Percentiles rank a stretch among this genome's conserved stretches.
phyloP scores from a whole-genome alignment of 805 yeast genomes.

The baker's yeast (Saccharomyces cerevisiae) region DNA sequence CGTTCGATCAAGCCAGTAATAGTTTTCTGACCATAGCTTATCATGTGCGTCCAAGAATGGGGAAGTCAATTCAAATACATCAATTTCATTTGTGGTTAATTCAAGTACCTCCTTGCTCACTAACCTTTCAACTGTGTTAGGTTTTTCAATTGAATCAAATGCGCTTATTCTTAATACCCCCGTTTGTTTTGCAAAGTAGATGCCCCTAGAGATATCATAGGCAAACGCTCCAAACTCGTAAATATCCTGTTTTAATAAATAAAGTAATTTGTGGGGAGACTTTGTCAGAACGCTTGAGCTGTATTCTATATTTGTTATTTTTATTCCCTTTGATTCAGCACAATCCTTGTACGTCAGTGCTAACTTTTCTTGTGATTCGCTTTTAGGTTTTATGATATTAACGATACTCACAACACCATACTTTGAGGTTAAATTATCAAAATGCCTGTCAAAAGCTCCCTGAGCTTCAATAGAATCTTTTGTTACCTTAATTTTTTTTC shows the following conservation, averaged over 20 bases:
- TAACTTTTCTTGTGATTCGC: constrained; percentile 59
- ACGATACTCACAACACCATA: constrained; percentile 83
- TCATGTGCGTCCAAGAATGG: constrained; percentile 63
- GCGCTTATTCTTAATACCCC: constrained; percentile 90
- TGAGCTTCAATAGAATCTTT: constrained; percentile 78
- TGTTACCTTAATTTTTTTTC: constrained; percentile 73
- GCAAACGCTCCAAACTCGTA: constrained; percentile 79
- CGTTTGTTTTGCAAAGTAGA: constrained; percentile 68
- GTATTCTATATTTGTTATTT: constrained; percentile 33
- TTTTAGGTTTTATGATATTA: constrained; percentile 59
- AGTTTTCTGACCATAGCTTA: constrained; percentile 87
- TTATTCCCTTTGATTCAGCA: constrained; percentile 30
- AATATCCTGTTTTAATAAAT: constrained; percentile 53
- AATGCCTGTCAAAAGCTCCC: constrained; percentile 77
- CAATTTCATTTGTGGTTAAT: constrained; percentile 35
- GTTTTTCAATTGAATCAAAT: constrained; percentile 80
- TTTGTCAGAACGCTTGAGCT: constrained; percentile 32
- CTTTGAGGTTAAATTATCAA: constrained; percentile 56
- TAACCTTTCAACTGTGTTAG: constrained; percentile 65
- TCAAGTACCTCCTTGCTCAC: constrained; percentile 61
- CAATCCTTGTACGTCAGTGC: constrained; percentile 54
- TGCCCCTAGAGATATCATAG: constrained; percentile 52
- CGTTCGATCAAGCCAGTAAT: constrained; percentile 72
- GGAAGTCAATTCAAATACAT: constrained; percentile 31
- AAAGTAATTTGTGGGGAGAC: constrained; percentile 36